phyloP scores from a whole-genome alignment of 1,284 basidiomycete genomes.

The Cutaneotrichosporon spelunceum region DNA sequence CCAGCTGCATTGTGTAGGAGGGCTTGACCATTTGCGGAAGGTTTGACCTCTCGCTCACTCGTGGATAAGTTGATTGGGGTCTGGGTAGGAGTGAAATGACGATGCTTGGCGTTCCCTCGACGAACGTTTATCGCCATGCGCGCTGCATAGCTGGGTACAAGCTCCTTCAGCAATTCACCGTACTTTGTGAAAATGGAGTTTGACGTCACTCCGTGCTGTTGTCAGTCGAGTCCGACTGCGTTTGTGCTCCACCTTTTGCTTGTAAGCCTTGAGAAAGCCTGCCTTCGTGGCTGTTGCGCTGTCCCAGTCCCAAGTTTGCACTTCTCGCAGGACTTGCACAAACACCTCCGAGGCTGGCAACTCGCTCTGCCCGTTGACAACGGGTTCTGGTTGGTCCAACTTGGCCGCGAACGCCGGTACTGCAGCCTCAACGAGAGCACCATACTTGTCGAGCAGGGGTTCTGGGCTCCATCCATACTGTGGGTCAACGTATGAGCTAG shows the following conservation, averaged over 20 bases:
- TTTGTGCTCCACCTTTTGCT: neutral
- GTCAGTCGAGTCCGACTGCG: neutral
- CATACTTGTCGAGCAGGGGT: neutral
- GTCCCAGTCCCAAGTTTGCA: neutral
- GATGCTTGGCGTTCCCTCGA: neutral
- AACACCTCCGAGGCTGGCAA: neutral
- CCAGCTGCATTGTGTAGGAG: no score
- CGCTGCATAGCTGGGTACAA: neutral
- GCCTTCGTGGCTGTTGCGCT: neutral
- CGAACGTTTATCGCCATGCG: neutral
- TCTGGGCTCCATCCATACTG: conserved; percentile 4
- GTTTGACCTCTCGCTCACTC: no score
- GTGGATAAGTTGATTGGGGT: no score
- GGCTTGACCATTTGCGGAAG: no score
- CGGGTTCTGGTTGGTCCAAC: neutral
- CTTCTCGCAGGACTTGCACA: neutral
- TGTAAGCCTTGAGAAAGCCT: neutral
- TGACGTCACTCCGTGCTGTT: neutral
- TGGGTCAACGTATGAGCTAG: neutral
- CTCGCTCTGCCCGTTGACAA: neutral
- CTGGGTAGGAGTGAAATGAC: no score
- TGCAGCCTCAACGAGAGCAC: neutral
- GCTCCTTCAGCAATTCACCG: neutral
- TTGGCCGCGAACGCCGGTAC: neutral
- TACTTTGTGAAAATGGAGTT: neutral